These are phyloP conservation scores for Penicillium expansum DNA, from an alignment of 2,329 filamentous ascomycete species.

Conservation along the genomic window DNA sequence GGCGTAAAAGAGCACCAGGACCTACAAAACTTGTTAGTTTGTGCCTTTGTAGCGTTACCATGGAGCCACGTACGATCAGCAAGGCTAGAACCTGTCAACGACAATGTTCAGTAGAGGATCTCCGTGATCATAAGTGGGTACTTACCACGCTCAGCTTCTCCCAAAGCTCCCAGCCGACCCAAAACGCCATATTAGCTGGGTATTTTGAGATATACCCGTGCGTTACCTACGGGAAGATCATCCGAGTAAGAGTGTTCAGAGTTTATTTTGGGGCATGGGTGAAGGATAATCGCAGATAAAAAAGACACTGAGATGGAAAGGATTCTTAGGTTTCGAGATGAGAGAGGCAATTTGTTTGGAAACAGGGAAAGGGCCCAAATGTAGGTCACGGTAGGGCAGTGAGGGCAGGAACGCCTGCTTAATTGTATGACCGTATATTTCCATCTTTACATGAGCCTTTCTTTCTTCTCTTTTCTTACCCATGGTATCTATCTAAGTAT, in stretches of 20 bases:
- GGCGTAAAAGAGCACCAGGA: constrained; percentile 66
- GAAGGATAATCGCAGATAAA: neutral
- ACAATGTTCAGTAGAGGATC: constrained; percentile 14
- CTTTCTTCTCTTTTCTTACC: neutral
- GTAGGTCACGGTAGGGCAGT: neutral
- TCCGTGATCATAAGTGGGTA: constrained; percentile 18
- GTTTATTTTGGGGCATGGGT: neutral
- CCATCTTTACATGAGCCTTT: neutral
- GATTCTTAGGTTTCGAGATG: neutral
- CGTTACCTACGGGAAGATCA: neutral
- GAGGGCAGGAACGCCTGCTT: neutral
- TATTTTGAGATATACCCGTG: neutral
- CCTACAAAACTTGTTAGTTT: constrained; percentile 39
- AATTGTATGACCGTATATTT: neutral
- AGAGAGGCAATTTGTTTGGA: neutral
- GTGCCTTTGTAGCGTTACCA: neutral
- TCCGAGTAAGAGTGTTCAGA: neutral
- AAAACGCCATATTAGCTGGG: constrained; percentile 51
- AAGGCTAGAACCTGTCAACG: constrained; percentile 66
- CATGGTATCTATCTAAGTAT: neutral
- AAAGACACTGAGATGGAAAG: neutral
- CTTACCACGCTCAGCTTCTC: constrained; percentile 87
- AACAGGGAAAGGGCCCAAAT: neutral
- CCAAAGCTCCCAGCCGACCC: constrained; percentile 74
- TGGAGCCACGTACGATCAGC: constrained; percentile 55